Percentiles rank a stretch among this genome's conserved stretches.
Conservation (phyloP, 148 eudicot genomes). For the Vaccinium corymbosum region DNA sequence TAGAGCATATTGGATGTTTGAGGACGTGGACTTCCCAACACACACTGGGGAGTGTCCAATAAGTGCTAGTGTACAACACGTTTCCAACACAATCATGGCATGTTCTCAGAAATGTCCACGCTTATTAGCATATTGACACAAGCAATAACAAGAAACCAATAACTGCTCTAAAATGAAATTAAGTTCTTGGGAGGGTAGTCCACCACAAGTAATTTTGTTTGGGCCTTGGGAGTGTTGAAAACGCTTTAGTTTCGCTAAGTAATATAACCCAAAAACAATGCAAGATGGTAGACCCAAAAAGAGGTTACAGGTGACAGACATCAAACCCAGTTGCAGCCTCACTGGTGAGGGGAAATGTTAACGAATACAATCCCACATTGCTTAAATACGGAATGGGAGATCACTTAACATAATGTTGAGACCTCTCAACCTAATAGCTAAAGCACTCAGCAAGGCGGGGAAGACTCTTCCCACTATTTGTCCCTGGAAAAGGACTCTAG, state of each 20-base stretch:
- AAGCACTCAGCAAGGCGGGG: background rate
- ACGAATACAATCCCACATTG: background rate
- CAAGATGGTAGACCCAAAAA: background rate
- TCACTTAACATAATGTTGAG: background rate
- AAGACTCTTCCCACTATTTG: background rate
- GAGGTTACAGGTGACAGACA: background rate
- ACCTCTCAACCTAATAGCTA: background rate
- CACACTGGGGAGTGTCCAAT: background rate
- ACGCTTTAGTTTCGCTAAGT: background rate
- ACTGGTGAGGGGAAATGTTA: background rate
- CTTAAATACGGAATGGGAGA: background rate
- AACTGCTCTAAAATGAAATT: background rate
- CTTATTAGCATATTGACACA: background rate
- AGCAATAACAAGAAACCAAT: background rate
- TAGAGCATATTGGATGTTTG: background rate
- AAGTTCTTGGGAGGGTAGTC: background rate
- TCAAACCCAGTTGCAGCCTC: background rate
- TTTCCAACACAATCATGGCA: background rate
- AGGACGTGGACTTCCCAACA: background rate
- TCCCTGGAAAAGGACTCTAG: background rate
- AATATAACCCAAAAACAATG: background rate
- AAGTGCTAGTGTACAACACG: background rate
- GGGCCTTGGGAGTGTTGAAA: background rate
- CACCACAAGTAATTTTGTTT: background rate
- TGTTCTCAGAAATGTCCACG: background rate